These are phyloP conservation scores for Teratosphaeriaceae sp. DNA, from an alignment of 2,329 filamentous ascomycete species.

Conservation along the genomic window DNA sequence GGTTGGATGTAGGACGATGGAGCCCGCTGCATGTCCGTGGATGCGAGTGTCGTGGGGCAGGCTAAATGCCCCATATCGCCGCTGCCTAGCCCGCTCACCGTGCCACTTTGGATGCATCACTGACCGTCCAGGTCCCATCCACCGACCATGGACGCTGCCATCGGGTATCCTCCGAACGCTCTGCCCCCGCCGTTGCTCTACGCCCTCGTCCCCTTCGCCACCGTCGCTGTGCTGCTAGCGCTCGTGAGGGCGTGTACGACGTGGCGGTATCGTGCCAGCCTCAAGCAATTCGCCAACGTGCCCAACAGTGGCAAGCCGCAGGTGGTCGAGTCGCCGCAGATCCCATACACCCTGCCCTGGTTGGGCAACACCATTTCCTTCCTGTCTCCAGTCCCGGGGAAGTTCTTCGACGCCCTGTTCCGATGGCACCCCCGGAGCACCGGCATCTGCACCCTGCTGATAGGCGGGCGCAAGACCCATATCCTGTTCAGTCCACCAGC, in stretches of 20 bases:
- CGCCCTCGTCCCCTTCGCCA: constrained; percentile 9
- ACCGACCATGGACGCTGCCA: no score
- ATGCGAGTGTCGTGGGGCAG: no score
- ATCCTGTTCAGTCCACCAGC: constrained; percentile 19
- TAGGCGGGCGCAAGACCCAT: constrained; percentile 24
- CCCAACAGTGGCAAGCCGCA: constrained; percentile 8
- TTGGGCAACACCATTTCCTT: constrained; percentile 25
- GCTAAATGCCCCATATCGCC: no score
- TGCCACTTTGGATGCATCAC: no score
- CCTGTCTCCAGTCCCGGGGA: constrained; percentile 19
- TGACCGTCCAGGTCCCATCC: no score
- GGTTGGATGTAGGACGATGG: no score
- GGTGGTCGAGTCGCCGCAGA: constrained; percentile 15
- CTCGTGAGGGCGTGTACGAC: constrained; percentile 18
- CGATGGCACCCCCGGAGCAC: constrained; percentile 18
- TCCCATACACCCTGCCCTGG: constrained; percentile 26
- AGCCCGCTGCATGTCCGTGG: no score
- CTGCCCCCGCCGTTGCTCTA: constrained; percentile 3
- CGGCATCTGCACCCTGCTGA: constrained; percentile 23
- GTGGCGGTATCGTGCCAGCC: constrained; percentile 15
- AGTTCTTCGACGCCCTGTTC: constrained; percentile 23
- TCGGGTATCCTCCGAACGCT: neutral
- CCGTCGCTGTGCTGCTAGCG: constrained; percentile 8
- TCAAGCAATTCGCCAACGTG: constrained; percentile 8
- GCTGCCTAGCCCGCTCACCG: no score